Conservation (phyloP, 176 grass and related monocot species). For the Saccharum spontaneum region DNA sequence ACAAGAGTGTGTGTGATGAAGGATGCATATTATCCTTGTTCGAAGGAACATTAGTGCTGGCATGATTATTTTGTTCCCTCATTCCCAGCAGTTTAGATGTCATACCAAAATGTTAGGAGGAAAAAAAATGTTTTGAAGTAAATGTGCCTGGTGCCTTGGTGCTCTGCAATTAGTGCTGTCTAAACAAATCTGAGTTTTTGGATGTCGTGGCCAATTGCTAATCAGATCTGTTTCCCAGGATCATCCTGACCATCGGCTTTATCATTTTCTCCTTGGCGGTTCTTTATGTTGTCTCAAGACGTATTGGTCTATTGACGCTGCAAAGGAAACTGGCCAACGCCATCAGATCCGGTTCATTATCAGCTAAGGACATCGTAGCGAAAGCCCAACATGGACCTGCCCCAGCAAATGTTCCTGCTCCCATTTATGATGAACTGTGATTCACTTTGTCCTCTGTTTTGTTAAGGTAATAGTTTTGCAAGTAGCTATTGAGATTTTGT, state of each 20-base stretch:
- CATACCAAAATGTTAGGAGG: neutral
- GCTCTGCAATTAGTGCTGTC: neutral
- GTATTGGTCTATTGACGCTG: slow-evolving; percentile 64
- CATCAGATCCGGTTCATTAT: slow-evolving; percentile 76
- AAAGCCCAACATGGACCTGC: slow-evolving; percentile 36
- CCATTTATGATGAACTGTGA: slow-evolving; percentile 67
- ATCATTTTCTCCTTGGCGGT: slow-evolving; percentile 73
- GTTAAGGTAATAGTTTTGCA: neutral
- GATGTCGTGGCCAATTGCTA: neutral
- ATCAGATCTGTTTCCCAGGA: slow-evolving; percentile 54
- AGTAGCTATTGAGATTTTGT: neutral
- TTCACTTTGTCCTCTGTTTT: neutral
- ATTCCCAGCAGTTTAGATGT: neutral
- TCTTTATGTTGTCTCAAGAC: slow-evolving; percentile 65
- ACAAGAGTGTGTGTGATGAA: neutral
- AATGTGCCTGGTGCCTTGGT: neutral
- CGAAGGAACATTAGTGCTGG: neutral
- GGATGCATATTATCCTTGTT: neutral
- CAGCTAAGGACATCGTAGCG: slow-evolving; percentile 44
- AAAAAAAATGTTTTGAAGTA: neutral
- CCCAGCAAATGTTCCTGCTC: slow-evolving; percentile 21
- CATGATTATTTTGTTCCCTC: neutral
- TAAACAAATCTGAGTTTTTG: neutral
- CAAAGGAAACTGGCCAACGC: slow-evolving; percentile 77
- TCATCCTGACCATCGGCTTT: slow-evolving; percentile 68